These are phyloP conservation scores for Ganoderma lucidum DNA, from an alignment of 1,284 basidiomycete genomes.

Conservation along the genomic window DNA sequence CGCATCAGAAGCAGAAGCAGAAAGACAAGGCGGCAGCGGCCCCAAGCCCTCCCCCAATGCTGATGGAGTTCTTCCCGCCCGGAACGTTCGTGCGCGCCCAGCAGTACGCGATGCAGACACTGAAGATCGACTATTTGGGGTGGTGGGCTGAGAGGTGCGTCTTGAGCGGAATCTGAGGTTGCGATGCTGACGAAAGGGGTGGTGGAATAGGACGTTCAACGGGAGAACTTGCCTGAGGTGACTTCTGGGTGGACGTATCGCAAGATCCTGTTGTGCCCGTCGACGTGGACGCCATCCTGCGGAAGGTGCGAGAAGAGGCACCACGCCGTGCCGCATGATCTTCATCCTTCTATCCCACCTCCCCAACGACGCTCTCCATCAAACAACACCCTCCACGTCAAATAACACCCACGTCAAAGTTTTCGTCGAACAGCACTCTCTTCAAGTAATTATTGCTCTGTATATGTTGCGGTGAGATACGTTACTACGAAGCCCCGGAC, in stretches of 20 bases:
- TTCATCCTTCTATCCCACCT: neutral
- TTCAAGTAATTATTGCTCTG: conserved; percentile 9
- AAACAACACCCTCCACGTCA: neutral
- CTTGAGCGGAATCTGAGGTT: neutral
- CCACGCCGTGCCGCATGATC: conserved; percentile 24
- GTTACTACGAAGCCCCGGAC: conserved; percentile 1
- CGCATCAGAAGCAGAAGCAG: conserved; percentile 18
- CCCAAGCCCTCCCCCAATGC: conserved; percentile 32
- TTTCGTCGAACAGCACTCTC: neutral
- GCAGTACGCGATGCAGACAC: conserved; percentile 64
- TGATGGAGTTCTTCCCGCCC: conserved; percentile 85
- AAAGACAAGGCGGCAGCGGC: conserved; percentile 8
- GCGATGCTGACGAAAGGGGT: neutral
- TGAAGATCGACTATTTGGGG: conserved; percentile 78
- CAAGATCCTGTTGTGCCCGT: conserved; percentile 54
- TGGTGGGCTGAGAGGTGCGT: conserved; percentile 71
- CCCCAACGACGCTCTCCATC: neutral
- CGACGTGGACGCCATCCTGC: conserved; percentile 55
- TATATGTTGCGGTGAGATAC: conserved; percentile 5
- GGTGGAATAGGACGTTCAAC: conserved; percentile 41
- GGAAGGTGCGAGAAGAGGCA: conserved; percentile 48
- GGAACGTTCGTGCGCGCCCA: conserved; percentile 78
- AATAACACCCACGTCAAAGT: neutral
- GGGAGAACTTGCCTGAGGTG: conserved; percentile 46
- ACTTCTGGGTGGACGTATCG: conserved; percentile 46